Conservation (phyloP, 2,329 filamentous ascomycete genomes). For the Paraphaeosphaeria minitans region DNA sequence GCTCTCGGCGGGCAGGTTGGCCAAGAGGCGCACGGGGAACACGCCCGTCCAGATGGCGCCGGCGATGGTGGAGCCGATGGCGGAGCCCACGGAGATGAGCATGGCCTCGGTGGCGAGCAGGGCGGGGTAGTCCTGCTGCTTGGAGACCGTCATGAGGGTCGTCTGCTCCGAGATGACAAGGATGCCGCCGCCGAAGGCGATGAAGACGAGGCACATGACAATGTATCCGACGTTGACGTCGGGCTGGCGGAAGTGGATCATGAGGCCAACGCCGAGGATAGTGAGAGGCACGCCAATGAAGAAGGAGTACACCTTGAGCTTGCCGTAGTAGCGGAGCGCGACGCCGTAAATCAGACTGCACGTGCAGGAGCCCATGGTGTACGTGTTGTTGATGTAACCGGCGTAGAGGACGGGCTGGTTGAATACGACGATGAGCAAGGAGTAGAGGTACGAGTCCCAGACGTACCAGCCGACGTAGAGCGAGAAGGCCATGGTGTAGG, state of each 20-base stretch:
- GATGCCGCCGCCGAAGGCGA: constrained; percentile 41
- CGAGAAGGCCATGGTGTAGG: constrained; percentile 55
- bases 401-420: constrained; percentile 40
- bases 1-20: constrained; percentile 52
- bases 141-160: constrained; percentile 40
- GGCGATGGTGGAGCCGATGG: constrained; percentile 58
- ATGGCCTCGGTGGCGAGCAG: constrained; percentile 59
- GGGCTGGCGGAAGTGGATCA: constrained; percentile 47
- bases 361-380: constrained; percentile 45
- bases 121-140: constrained; percentile 41
- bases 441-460: constrained; percentile 52
- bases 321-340: constrained; percentile 35
- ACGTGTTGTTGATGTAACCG: constrained; percentile 49
- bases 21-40: constrained; percentile 57
- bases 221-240: constrained; percentile 42
- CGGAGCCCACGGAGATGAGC: constrained; percentile 61
- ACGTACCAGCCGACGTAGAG: constrained; percentile 42
- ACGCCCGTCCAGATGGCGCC: constrained; percentile 68
- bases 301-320: constrained; percentile 36
- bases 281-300: constrained; percentile 39
- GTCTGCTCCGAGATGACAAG: constrained; percentile 43
- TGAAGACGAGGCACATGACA: constrained; percentile 45
- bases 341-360: constrained; percentile 38
- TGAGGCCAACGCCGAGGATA: constrained; percentile 43
- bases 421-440: constrained; percentile 48